phyloP scores from a whole-genome alignment of 306 rosid genomes.

The Luffa aegyptiaca region DNA sequence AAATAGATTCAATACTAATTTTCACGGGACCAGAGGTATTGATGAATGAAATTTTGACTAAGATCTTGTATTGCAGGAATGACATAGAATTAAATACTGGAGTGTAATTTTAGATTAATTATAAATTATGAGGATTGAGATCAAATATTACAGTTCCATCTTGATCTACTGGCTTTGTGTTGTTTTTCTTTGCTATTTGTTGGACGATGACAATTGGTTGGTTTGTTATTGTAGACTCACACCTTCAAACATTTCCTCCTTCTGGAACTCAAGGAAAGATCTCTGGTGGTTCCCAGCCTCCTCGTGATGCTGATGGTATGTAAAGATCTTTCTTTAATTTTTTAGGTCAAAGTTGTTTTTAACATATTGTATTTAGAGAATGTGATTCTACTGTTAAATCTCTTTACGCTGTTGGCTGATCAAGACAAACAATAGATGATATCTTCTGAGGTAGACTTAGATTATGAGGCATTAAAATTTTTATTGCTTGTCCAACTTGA shows the following conservation, averaged over 20 bases:
- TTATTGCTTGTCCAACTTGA: background rate
- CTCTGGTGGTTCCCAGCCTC: conserved; percentile 60
- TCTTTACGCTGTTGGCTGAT: background rate
- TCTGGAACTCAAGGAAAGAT: conserved; percentile 72
- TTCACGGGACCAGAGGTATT: background rate
- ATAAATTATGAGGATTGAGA: background rate
- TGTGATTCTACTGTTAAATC: background rate
- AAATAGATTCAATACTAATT: background rate
- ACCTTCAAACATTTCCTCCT: conserved; percentile 90
- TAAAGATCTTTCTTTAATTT: background rate
- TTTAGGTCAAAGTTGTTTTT: background rate
- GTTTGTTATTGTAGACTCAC: conserved; percentile 49
- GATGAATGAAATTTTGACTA: background rate
- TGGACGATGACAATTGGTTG: background rate
- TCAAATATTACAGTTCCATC: background rate
- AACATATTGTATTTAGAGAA: background rate
- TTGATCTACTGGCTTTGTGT: background rate
- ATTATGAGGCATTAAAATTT: background rate
- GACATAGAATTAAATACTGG: background rate
- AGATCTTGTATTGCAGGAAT: background rate
- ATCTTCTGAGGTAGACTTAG: background rate
- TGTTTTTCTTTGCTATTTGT: background rate
- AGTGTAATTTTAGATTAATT: background rate
- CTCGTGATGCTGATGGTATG: conserved; percentile 85
- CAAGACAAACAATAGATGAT: background rate